These are phyloP conservation scores for Dipodascus albidus DNA, from an alignment of 805 yeast species.

Conservation along the genomic window DNA sequence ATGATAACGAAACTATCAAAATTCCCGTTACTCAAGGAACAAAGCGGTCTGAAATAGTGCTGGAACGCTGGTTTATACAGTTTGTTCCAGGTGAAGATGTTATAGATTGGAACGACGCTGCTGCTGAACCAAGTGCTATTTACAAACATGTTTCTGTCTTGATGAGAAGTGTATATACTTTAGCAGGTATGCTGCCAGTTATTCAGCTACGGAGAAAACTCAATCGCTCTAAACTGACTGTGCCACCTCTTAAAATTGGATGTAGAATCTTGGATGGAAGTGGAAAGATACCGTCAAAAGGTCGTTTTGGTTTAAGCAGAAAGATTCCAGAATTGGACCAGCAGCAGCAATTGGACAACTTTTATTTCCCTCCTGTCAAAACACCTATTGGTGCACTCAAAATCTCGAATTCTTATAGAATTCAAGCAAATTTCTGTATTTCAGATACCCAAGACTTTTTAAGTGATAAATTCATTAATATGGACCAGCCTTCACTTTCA, in stretches of 20 bases:
- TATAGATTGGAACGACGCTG: conserved; percentile 4
- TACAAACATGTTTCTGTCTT: conserved; percentile 66
- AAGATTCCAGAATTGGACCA: conserved; percentile 36
- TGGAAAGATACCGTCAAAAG: conserved; percentile 66
- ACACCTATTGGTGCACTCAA: conserved; percentile 67
- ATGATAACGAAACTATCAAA: conserved; percentile 27
- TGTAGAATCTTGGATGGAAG: conserved; percentile 62
- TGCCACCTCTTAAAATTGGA: conserved; percentile 36
- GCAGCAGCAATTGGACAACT: conserved; percentile 44
- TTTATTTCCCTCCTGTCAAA: conserved; percentile 54
- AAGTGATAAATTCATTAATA: conserved; percentile 42
- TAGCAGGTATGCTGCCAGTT: conserved; percentile 59
- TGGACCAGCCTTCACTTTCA: conserved; percentile 27
- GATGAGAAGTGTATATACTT: conserved; percentile 62
- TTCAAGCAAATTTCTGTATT: conserved; percentile 54
- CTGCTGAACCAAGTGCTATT: conserved; percentile 47
- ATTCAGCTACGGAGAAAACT: conserved; percentile 43
- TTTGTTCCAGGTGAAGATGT: conserved; percentile 37
- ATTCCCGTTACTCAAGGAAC: conserved; percentile 45
- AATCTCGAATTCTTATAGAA: conserved; percentile 70
- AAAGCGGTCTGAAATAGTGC: conserved; percentile 70
- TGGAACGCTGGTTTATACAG: conserved; percentile 90
- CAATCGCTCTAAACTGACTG: conserved; percentile 28
- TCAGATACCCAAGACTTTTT: conserved; percentile 55
- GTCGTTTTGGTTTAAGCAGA: conserved; percentile 75